Conservation (phyloP, 2,329 filamentous ascomycete species). For the Pyricularia pennisetigena region DNA sequence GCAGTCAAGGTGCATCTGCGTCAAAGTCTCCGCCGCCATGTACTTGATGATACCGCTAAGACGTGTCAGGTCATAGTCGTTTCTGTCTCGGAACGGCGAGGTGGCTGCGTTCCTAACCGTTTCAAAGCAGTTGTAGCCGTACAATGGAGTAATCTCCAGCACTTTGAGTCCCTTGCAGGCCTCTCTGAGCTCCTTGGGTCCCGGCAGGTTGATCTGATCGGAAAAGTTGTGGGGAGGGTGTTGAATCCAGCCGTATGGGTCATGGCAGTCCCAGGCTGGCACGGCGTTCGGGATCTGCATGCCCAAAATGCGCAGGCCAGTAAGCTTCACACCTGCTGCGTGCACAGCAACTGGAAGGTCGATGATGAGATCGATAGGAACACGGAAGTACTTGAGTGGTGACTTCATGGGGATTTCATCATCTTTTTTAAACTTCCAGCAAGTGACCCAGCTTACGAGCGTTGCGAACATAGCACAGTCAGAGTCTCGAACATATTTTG, state of each 20-base stretch:
- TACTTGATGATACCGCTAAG: too few species aligned
- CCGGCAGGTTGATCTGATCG: neutral
- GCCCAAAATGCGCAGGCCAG: neutral
- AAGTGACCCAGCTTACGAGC: neutral
- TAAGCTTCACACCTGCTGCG: neutral
- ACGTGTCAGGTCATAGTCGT: too few species aligned
- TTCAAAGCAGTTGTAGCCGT: neutral
- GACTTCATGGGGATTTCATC: neutral
- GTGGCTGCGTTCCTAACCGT: too few species aligned
- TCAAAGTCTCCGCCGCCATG: too few species aligned
- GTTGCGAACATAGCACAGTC: neutral
- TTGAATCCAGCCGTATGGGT: neutral
- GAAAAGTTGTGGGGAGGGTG: neutral
- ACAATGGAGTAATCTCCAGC: neutral
- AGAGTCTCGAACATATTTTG: neutral
- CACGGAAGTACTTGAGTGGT: neutral
- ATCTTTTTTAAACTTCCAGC: neutral
- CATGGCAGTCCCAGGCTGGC: neutral
- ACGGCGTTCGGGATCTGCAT: neutral
- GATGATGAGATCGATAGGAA: neutral
- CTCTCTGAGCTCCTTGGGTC: neutral
- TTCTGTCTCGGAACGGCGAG: too few species aligned
- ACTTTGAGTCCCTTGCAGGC: neutral
- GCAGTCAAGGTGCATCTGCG: too few species aligned
- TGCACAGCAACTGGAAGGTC: neutral